phyloP scores from a whole-genome alignment of 1,284 basidiomycete species.

The Pterula multifida region DNA sequence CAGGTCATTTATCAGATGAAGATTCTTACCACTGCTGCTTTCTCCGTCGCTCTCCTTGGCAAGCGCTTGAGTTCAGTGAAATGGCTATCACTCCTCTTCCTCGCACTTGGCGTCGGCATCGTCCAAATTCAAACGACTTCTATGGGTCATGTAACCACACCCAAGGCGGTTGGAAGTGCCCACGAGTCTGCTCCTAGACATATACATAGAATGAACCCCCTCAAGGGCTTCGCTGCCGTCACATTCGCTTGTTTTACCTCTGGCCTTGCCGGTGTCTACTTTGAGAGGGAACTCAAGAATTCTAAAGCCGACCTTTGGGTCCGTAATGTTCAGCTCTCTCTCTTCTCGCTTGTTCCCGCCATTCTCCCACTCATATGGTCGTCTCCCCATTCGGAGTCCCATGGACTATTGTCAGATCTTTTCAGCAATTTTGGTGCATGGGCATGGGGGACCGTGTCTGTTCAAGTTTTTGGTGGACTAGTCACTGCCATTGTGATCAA shows the following conservation, averaged over 20 bases:
- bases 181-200: slow-evolving; percentile 34
- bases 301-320: slow-evolving; percentile 66
- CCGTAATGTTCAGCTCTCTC: slow-evolving; percentile 67
- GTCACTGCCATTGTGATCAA: slow-evolving; percentile 86
- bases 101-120: slow-evolving; percentile 84
- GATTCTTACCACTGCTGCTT: slow-evolving; percentile 90
- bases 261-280: slow-evolving; percentile 75
- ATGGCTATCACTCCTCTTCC: slow-evolving; percentile 76
- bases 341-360: slow-evolving; percentile 70
- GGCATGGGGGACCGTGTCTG: slow-evolving; percentile 87
- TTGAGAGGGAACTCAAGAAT: slow-evolving; percentile 72
- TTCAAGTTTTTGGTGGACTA: slow-evolving; percentile 88
- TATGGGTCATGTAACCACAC: slow-evolving; percentile 9
- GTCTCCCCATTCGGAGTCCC: slow-evolving; percentile 22
- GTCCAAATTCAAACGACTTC: slow-evolving; percentile 71
- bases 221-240: slow-evolving; percentile 57
- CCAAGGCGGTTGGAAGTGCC: slow-evolving; percentile 35
- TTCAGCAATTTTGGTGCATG: slow-evolving; percentile 79
- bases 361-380: slow-evolving; percentile 55
- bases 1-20: slow-evolving; percentile 93
- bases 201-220: slow-evolving; percentile 46
- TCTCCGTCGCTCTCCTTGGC: slow-evolving; percentile 76
- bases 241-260: slow-evolving; percentile 68
- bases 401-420: slow-evolving; percentile 33
- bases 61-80: slow-evolving; percentile 62